Conservation (phyloP, 2,329 filamentous ascomycete species). For the Boeremia exigua region DNA sequence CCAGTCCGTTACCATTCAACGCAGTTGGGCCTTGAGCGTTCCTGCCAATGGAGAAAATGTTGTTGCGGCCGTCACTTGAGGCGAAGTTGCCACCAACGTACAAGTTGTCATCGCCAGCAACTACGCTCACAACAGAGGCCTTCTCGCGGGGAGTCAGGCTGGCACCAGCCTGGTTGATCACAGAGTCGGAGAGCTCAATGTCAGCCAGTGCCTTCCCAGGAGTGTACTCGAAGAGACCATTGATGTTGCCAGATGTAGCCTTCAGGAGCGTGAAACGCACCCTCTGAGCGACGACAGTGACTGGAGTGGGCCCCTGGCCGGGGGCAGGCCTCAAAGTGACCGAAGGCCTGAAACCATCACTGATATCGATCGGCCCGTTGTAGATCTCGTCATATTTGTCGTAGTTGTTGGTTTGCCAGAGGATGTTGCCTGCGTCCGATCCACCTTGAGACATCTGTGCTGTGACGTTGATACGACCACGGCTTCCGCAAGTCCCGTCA, state of each 20-base stretch:
- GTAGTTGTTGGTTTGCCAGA: constrained; percentile 92
- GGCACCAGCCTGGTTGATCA: constrained; percentile 77
- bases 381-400: constrained; percentile 97
- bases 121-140: constrained; percentile 75
- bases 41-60: constrained; percentile 75
- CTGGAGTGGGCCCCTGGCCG: constrained; percentile 60
- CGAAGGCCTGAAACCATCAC: constrained; percentile 76
- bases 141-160: constrained; percentile 64
- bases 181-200: constrained; percentile 71
- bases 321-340: constrained; percentile 76
- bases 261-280: constrained; percentile 78
- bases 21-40: constrained; percentile 64
- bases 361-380: constrained; percentile 81
- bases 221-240: constrained; percentile 89
- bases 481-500: constrained; percentile 75
- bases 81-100: constrained; percentile 89
- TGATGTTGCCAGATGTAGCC: constrained; percentile 79
- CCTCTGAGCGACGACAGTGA: constrained; percentile 88
- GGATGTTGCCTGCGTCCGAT: constrained; percentile 61
- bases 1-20: constrained; percentile 74
- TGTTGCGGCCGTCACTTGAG: constrained; percentile 62
- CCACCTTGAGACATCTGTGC: constrained; percentile 65
- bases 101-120: constrained; percentile 63
- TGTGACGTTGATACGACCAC: constrained; percentile 84
- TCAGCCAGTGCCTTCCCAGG: constrained; percentile 67